phyloP scores from a whole-genome alignment of 306 rosid genomes.

The Purshia tridentata region DNA sequence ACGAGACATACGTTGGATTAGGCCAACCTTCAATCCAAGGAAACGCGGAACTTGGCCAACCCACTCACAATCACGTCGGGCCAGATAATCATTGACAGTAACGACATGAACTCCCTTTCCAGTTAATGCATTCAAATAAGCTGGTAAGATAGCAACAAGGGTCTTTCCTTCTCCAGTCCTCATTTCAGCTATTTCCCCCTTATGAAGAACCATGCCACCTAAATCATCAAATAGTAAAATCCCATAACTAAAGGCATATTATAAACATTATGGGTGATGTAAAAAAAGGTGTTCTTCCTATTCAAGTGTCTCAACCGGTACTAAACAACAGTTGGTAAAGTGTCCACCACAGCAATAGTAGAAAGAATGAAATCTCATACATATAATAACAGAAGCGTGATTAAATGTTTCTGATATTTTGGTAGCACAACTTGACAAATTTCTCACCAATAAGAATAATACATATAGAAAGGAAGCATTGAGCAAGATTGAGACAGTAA shows the following conservation, averaged over 20 bases:
- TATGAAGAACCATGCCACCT: slow-evolving; percentile 98
- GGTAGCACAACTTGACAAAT: not conserved
- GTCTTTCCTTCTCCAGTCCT: slow-evolving; percentile 99
- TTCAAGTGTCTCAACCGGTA: not conserved
- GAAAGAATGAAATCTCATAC: not conserved
- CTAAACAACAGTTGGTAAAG: not conserved
- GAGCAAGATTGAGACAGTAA: not conserved
- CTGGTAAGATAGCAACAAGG: slow-evolving; percentile 91
- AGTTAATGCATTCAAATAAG: slow-evolving; percentile 84
- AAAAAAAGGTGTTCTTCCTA: not conserved
- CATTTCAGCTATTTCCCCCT: slow-evolving; percentile 99
- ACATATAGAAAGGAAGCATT: not conserved
- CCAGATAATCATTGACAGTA: slow-evolving; percentile 94
- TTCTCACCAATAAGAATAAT: not conserved
- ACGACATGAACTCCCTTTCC: slow-evolving; percentile 97
- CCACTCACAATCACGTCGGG: slow-evolving; percentile 97
- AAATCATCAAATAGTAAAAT: slow-evolving; percentile 25
- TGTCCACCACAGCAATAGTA: not conserved
- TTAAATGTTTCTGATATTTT: too few relatives aligned
- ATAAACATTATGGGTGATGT: not conserved
- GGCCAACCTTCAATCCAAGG: slow-evolving; percentile 99
- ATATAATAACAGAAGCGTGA: not conserved
- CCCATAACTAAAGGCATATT: slow-evolving; percentile 3
- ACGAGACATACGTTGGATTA: slow-evolving; percentile 92
- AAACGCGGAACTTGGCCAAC: slow-evolving; percentile 99